Evolutionary conservation across 371 early-diverging fungal species (phyloP), one percentile per base, ranked within the genome.

Genomic region (Lichtheimia corymbifera): DNA sequence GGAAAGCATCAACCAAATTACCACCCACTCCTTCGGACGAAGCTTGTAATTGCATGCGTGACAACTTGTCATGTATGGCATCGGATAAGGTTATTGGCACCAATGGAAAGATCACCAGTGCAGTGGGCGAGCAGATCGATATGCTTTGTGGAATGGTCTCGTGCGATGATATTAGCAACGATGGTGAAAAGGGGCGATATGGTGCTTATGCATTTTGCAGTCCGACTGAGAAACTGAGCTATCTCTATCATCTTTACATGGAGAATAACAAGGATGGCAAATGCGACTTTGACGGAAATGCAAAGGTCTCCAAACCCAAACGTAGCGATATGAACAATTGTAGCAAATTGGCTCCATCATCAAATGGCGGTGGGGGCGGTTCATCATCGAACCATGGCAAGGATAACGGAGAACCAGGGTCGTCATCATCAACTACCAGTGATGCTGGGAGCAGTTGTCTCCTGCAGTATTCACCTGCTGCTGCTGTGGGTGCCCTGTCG

Each of bases 41-140:
- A n/a, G 82, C 82, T n/a, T 93, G 93, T 65, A 67, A 80, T 15
- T 90, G 91, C 72, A 87, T 91, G 88, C 66, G 82, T 30, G 74
- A 85, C 24, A 82, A 87, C 5, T 66, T 90, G 43, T 64, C 75
- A 22, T 91, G 91, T 65, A 76, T 80, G 7, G 80, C 77, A 4
- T 79, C 81, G 0, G 73, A 80, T n/a, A 73, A 81, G 57, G 77
- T 82, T 0, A 58, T 43, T n/a, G 28, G 28, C 24, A 57, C 22
- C 27, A 42, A 9, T 24, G 55, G 50, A 9, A 47, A n/a, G 11
- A 17, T 18, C 22, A 17, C n/a, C 5, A 47, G 22, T 15, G 13
- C 50, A 6, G 35, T 80, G 7, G 80, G 80, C 3, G 51, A 40
- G 12, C 74, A 82, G 44, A 66, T 87, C 17, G 81, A 79, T 60